Conservation (phyloP, 2,329 filamentous ascomycete species). For the Ophiocordyceps australis region DNA sequence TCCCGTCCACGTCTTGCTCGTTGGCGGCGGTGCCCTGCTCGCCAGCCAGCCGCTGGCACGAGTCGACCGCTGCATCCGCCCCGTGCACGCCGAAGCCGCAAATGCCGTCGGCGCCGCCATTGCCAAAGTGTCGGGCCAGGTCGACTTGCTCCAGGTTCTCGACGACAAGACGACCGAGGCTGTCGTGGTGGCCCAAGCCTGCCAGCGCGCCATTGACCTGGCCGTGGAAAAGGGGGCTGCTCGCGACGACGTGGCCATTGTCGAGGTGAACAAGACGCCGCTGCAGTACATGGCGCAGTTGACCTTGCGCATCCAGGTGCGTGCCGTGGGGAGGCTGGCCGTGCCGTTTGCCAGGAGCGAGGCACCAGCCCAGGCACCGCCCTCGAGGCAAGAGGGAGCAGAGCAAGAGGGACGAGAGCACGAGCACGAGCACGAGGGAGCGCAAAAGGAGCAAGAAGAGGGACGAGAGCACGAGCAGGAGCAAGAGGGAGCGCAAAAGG, state of each 20-base stretch:
- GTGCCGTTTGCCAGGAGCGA: no score
- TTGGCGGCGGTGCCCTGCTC: constrained; percentile 37
- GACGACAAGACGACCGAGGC: constrained; percentile 18
- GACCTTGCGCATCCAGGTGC: constrained; percentile 15
- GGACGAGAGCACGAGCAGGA: constrained; percentile 11
- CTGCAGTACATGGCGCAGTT: no score
- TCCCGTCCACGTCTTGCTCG: constrained; percentile 31
- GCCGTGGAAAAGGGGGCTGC: constrained; percentile 13
- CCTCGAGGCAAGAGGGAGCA: background rate
- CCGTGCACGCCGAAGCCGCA: constrained; percentile 33
- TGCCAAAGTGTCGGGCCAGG: constrained; percentile 30
- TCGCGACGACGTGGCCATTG: constrained; percentile 18
- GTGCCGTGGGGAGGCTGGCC: constrained; percentile 14
- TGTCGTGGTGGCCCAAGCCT: constrained; percentile 18
- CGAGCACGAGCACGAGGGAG: constrained; percentile 8
- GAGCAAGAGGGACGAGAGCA: constrained; percentile 6
- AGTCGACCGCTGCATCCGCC: constrained; percentile 29
- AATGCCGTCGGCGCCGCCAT: constrained; percentile 44
- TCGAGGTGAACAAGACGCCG: constrained; percentile 24
- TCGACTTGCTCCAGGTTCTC: constrained; percentile 31
- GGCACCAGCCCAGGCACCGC: constrained; percentile 4
- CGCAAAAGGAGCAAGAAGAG: constrained; percentile 11
- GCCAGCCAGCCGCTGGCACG: constrained; percentile 27
- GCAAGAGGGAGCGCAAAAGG: no score
- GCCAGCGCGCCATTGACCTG: constrained; percentile 12